A percentile compares a stretch with the other conserved stretches of the same genome.
Evolutionary conservation across 177 flowering plant genomes (phyloP).

Genomic region (Vitis hybrid): DNA sequence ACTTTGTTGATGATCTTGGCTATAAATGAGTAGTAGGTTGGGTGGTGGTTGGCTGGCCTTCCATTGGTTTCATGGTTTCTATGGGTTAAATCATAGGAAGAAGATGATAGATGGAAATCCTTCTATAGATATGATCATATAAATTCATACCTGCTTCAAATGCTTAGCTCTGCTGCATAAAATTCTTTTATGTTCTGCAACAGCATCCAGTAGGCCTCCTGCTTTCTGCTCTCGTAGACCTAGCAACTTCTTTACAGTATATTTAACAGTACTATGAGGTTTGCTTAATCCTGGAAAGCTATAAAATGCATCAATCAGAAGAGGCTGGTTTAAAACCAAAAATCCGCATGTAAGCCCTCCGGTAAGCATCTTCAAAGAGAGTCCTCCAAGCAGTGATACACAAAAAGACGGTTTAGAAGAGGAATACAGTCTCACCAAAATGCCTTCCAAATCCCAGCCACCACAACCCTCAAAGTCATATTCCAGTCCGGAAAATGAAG

Average conservation of each 20-base stretch:
- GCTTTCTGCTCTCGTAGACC: constrained; percentile 49
- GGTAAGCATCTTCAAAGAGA: constrained; percentile 70
- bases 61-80: too few relatives aligned
- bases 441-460: constrained; percentile 66
- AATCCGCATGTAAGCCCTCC: constrained; percentile 81
- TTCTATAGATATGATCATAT: background rate
- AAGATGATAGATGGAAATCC: background rate
- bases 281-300: constrained; percentile 72
- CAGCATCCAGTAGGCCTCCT: constrained; percentile 39
- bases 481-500: constrained; percentile 88
- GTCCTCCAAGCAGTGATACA: constrained; percentile 74
- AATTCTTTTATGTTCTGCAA: constrained; percentile 44
- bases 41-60: too few relatives aligned
- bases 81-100: too few relatives aligned
- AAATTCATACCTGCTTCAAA: constrained; percentile 63
- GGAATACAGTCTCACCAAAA: constrained; percentile 43
- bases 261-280: constrained; percentile 83
- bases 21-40: too few relatives aligned
- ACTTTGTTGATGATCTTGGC: too few relatives aligned
- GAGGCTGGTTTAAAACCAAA: constrained; percentile 60
- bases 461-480: constrained; percentile 42
- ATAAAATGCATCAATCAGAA: constrained; percentile 54
- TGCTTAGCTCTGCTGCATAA: constrained; percentile 47
- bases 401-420: constrained; percentile 43
- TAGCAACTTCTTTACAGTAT: constrained; percentile 76